These are phyloP conservation scores for Pholiota microspora DNA, from an alignment of 768 basidiomycete genomes.

Conservation along the genomic window DNA sequence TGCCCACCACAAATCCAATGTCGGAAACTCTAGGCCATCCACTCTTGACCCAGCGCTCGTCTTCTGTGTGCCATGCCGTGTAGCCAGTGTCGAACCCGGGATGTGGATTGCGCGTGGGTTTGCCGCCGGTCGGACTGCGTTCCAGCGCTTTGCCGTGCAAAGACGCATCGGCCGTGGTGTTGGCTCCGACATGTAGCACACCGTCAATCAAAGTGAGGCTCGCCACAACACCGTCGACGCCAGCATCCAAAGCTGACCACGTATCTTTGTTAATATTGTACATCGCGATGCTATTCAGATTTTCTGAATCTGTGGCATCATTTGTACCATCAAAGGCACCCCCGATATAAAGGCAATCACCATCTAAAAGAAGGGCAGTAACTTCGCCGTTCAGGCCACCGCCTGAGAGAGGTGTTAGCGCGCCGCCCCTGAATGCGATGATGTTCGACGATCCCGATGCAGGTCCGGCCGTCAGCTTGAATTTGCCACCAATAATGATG, in stretches of 20 bases:
- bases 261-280: conserved; percentile 65
- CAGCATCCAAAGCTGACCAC: conserved; percentile 72
- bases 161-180: conserved; percentile 50
- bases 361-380: conserved; percentile 56
- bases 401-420: conserved; percentile 48
- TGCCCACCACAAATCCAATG: conserved; percentile 65
- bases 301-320: conserved; percentile 47
- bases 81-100: conserved; percentile 57
- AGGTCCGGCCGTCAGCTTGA: conserved; percentile 55
- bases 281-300: conserved; percentile 58
- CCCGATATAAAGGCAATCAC: conserved; percentile 76
- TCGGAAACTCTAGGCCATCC: conserved; percentile 27
- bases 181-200: conserved; percentile 70
- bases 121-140: conserved; percentile 25
- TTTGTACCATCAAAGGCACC: conserved; percentile 79
- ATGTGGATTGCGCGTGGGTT: conserved; percentile 25
- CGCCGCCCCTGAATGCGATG: conserved; percentile 62
- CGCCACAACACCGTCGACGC: conserved; percentile 75
- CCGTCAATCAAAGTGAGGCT: conserved; percentile 48
- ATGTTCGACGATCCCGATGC: conserved; percentile 68
- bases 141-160: conserved; percentile 20
- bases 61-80: conserved; percentile 68
- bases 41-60: conserved; percentile 64
- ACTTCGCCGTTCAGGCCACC: conserved; percentile 84
- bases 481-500: conserved; percentile 77